Percentiles rank a stretch among this genome's conserved stretches.
Conservation (phyloP, 352 stramenopile genomes). For the Globisporangium cederbergense region DNA sequence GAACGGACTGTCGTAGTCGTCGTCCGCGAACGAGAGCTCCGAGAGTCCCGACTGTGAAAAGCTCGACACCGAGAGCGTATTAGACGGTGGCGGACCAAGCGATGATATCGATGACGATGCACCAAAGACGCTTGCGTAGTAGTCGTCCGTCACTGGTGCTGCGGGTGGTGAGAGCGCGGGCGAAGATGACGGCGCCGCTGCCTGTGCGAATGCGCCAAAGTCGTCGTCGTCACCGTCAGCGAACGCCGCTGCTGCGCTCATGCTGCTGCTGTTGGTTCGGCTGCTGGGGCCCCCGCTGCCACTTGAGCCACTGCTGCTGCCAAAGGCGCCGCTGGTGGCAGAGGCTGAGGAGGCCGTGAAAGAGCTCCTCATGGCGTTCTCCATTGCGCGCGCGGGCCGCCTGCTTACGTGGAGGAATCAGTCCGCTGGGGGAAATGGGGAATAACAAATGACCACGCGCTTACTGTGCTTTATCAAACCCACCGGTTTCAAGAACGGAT, state of each 20-base stretch:
- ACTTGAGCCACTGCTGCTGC: background rate
- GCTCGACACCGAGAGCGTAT: background rate
- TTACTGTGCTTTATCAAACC: too few species aligned
- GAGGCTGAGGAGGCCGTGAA: background rate
- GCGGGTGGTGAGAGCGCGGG: slow-evolving; percentile 9
- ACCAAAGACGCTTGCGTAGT: slow-evolving; percentile 38
- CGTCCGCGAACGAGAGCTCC: slow-evolving; percentile 14
- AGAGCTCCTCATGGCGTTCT: background rate
- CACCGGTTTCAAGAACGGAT: too few species aligned
- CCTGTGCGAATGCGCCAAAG: slow-evolving; percentile 35
- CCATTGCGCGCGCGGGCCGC: background rate
- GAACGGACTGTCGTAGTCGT: slow-evolving; percentile 23
- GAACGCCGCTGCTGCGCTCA: background rate
- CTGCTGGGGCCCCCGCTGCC: background rate
- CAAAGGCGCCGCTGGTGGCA: background rate
- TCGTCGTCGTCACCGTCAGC: slow-evolving; percentile 20
- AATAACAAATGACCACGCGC: background rate
- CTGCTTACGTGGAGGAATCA: slow-evolving; percentile 9
- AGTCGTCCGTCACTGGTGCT: slow-evolving; percentile 17
- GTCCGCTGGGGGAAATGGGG: background rate
- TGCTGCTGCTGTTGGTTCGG: background rate
- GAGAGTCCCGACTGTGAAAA: slow-evolving; percentile 9
- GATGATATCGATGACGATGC: slow-evolving; percentile 24
- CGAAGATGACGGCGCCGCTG: slow-evolving; percentile 23
- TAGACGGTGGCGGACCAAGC: background rate